Base-by-base conservation (phyloP, 2,329 filamentous ascomycete genomes). In the Trichothecium roseum region DNA sequence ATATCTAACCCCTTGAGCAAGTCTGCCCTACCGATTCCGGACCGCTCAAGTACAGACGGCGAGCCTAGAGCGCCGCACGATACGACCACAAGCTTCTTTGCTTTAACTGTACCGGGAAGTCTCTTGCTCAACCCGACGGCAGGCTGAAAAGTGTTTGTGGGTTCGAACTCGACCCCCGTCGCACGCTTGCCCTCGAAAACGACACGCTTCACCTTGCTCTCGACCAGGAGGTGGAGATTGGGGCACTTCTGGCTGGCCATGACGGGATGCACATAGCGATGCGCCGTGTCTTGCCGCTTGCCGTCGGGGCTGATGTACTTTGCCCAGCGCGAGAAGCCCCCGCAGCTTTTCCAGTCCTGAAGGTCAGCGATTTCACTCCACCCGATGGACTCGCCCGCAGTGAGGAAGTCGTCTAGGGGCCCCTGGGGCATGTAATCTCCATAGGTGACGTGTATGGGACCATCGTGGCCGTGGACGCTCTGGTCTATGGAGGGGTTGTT, bases 181-280 rank as follows among this genome's bases (percentile, higher is more conserved):
- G 74, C 75, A 32, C 57, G 51, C 17, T 62, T 69, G 13, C 68
- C 60, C 9, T 48, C 41, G 40, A 75, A 72, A 6, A 73, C 39
- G 2, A 77, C 59, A 4, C 62, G 63, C 3, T 64, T 54, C 3
- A 78, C 72, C 37, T 69, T 69, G 8, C 66, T 63, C 40, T 76
- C 60, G 1, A 66, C 57, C 3, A 77, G 54, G 7, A 78, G 61
- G 36, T 75, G 66, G 1, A 79, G 58, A 35, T 74, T 72, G 0
- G 65, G 63, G 37, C 67, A 59, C 14, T 64, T 50, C 4, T 63
- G 47, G 37, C 60, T 57, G 35, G 66, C 54, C 0, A 74, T 51
- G 27, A 65, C 58, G 1, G 69, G 68, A 41, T 74, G 71, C 8
- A 78, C 44, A 39, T 70, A 75, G 20, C 56, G 46, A 42, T 67